Evolutionary conservation across 2,329 filamentous ascomycete species (phyloP).

Genomic region (Blumeriella jaapii): DNA sequence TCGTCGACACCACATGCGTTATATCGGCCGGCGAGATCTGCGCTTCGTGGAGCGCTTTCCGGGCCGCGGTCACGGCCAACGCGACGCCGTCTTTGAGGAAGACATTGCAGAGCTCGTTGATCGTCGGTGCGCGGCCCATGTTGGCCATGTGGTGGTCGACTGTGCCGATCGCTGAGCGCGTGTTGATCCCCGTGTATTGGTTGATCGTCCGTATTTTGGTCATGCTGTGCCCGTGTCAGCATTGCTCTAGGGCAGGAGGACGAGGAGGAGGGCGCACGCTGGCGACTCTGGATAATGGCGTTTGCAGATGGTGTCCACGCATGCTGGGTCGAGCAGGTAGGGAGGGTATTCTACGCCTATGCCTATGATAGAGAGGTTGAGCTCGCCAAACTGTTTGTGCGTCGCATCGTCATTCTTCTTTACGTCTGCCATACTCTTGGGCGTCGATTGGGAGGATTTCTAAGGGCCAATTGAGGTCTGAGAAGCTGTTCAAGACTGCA

Average conservation of each 20-base stretch:
- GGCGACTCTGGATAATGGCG: constrained; percentile 48
- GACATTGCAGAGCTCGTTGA: constrained; percentile 40
- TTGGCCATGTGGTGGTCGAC: constrained; percentile 52
- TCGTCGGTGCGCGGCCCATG: constrained; percentile 39
- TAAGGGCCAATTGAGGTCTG: background rate
- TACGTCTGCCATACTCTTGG: constrained; percentile 10
- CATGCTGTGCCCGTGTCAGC: constrained; percentile 35
- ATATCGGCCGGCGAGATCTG: constrained; percentile 40
- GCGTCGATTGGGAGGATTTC: background rate
- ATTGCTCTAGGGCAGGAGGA: background rate
- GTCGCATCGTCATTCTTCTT: constrained; percentile 11
- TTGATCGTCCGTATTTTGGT: constrained; percentile 52
- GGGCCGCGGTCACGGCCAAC: constrained; percentile 42
- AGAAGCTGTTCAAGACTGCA: constrained; percentile 1
- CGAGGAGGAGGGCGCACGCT: constrained; percentile 35
- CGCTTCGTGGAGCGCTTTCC: constrained; percentile 45
- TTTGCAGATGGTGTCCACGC: constrained; percentile 40
- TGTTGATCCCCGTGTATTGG: constrained; percentile 51
- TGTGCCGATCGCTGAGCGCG: constrained; percentile 48
- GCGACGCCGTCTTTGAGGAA: constrained; percentile 48
- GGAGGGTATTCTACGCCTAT: constrained; percentile 50
- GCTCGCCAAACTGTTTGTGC: constrained; percentile 30
- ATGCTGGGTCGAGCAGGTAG: constrained; percentile 37
- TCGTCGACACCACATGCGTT: constrained; percentile 56
- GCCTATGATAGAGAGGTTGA: constrained; percentile 50